Evolutionary conservation across 2,329 filamentous ascomycete genomes (phyloP).

Genomic region (Fusarium mexicanum): DNA sequence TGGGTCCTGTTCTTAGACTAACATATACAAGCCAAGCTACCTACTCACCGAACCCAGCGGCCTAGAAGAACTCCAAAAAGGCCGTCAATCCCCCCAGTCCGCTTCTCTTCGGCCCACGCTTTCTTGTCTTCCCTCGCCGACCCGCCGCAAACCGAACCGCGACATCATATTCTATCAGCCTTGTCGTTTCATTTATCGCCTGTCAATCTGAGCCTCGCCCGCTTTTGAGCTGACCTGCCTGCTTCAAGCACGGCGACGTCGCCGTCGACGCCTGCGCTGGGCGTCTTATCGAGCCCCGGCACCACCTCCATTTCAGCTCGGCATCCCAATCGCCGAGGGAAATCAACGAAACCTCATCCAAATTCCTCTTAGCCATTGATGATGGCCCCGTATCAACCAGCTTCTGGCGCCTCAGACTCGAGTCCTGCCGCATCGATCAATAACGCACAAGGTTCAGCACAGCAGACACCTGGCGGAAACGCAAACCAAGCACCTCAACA

Average conservation of each 20-base stretch:
- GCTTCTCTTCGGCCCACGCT: slow-evolving; percentile 42
- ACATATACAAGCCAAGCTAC: background rate
- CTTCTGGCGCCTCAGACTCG: slow-evolving; percentile 38
- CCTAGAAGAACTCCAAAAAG: slow-evolving; percentile 41
- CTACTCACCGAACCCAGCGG: slow-evolving; percentile 32
- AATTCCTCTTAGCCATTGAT: background rate
- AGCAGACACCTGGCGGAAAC: slow-evolving; percentile 30
- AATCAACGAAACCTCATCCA: slow-evolving; percentile 8
- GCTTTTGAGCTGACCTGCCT: slow-evolving; percentile 25
- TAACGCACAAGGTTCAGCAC: slow-evolving; percentile 36
- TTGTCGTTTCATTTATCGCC: slow-evolving; percentile 8
- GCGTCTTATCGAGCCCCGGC: slow-evolving; percentile 14
- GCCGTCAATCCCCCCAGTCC: slow-evolving; percentile 35
- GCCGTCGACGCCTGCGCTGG: slow-evolving; percentile 8
- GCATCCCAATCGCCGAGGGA: slow-evolving; percentile 5
- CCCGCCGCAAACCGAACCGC: slow-evolving; percentile 50
- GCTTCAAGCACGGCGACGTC: slow-evolving; percentile 19
- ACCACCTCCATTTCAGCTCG: slow-evolving; percentile 10
- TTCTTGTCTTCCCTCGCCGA: slow-evolving; percentile 43
- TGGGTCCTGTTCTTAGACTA: background rate
- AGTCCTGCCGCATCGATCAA: slow-evolving; percentile 39
- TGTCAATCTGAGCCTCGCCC: slow-evolving; percentile 8
- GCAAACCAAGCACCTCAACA: slow-evolving; percentile 52
- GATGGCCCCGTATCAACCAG: slow-evolving; percentile 42
- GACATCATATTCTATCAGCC: slow-evolving; percentile 28